Evolutionary conservation across 768 basidiomycete species (phyloP).

Genomic region (Russula sp.): DNA sequence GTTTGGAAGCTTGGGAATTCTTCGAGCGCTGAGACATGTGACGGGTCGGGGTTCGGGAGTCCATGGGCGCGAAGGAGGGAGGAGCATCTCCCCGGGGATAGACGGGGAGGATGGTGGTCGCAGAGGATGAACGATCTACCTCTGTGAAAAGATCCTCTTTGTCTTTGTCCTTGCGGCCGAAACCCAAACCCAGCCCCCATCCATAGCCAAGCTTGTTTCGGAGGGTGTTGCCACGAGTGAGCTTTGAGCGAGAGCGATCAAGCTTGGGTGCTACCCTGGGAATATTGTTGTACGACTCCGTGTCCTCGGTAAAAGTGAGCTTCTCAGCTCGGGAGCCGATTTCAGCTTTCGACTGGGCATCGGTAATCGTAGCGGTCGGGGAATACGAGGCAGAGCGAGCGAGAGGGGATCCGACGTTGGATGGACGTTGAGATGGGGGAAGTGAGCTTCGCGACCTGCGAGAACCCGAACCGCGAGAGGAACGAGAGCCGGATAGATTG

Average conservation of each 20-base stretch:
- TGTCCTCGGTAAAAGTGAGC: conserved; percentile 21
- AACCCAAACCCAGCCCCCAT: conserved; percentile 20
- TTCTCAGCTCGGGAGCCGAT: conserved; percentile 13
- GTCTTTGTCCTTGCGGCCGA: conserved; percentile 19
- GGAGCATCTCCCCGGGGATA: conserved; percentile 18
- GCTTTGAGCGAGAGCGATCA: conserved; percentile 20
- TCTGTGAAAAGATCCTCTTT: conserved; percentile 15
- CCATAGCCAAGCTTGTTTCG: conserved; percentile 19
- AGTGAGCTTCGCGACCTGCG: conserved; percentile 5
- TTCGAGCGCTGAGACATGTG: conserved; percentile 21
- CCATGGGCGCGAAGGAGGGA: background rate
- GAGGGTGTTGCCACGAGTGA: conserved; percentile 14
- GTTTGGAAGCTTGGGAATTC: conserved; percentile 5
- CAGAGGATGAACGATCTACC: conserved; percentile 15
- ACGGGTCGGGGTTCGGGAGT: conserved; percentile 12
- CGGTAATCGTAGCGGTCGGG: conserved; percentile 18
- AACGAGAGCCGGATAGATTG: background rate
- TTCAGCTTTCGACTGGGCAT: conserved; percentile 10
- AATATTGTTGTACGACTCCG: conserved; percentile 22
- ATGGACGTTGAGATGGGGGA: conserved; percentile 3
- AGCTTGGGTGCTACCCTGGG: conserved; percentile 16
- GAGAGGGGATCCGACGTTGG: conserved; percentile 12
- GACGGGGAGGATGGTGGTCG: conserved; percentile 20
- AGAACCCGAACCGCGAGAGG: background rate
- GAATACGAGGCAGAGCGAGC: conserved; percentile 17